These are phyloP conservation scores for Capronia americana DNA, from an alignment of 2,329 filamentous ascomycete genomes.

Conservation along the genomic window DNA sequence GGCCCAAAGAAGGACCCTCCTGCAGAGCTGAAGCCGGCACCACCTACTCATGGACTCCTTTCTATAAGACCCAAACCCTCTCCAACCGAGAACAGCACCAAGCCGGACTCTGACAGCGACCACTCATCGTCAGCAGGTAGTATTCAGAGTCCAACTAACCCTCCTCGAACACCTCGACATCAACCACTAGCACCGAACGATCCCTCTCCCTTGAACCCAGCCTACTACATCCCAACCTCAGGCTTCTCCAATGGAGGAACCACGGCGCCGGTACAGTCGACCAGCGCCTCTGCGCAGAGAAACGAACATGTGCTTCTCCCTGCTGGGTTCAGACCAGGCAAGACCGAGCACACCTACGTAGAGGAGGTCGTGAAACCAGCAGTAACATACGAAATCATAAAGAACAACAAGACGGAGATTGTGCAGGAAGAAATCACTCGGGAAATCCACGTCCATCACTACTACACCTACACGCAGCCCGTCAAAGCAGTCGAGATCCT, in stretches of 20 bases:
- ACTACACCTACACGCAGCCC: constrained; percentile 45
- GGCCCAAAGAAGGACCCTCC: constrained; percentile 16
- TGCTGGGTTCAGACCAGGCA: constrained; percentile 29
- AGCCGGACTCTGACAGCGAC: constrained; percentile 14
- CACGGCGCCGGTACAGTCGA: constrained; percentile 8
- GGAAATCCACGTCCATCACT: constrained; percentile 47
- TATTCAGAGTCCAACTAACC: constrained; percentile 12
- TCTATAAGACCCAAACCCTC: constrained; percentile 21
- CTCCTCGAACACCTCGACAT: constrained; percentile 28
- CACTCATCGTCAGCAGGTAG: constrained; percentile 12
- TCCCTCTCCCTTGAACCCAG: constrained; percentile 33
- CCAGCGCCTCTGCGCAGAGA: not conserved
- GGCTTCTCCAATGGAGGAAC: constrained; percentile 5
- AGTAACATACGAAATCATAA: constrained; percentile 45
- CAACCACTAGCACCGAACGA: constrained; percentile 32
- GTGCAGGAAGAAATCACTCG: constrained; percentile 44
- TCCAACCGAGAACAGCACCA: constrained; percentile 9
- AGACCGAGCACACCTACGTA: constrained; percentile 33
- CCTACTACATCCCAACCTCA: constrained; percentile 30
- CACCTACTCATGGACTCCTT: constrained; percentile 13
- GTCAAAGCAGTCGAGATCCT: constrained; percentile 45
- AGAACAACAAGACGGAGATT: constrained; percentile 41
- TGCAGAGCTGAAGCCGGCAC: constrained; percentile 8
- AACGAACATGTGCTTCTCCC: constrained; percentile 29
- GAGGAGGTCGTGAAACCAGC: constrained; percentile 34